phyloP scores from a whole-genome alignment of 768 basidiomycete genomes.

The Fomitopsis pulvina region DNA sequence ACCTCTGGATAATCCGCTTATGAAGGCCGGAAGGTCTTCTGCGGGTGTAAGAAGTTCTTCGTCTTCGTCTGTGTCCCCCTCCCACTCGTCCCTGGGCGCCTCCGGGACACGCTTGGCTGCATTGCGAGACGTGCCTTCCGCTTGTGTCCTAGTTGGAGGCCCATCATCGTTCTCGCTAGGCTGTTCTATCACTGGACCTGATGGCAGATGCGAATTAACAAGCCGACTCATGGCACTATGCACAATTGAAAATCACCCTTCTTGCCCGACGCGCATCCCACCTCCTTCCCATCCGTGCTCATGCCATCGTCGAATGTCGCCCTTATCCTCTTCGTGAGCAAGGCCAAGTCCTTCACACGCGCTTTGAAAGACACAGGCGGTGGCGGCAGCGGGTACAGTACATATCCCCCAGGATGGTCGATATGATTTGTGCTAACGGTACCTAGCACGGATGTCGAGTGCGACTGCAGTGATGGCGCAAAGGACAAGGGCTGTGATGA shows the following conservation, averaged over 20 bases:
- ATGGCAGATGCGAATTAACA: no score
- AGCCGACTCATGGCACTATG: no score
- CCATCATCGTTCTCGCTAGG: no score
- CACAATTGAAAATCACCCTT: no score
- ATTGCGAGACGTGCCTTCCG: neutral
- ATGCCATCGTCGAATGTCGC: neutral
- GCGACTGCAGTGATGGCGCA: slow-evolving; percentile 1
- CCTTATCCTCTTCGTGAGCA: slow-evolving; percentile 9
- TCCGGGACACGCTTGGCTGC: neutral
- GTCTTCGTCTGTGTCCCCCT: slow-evolving; percentile 7
- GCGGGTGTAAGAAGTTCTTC: slow-evolving; percentile 8
- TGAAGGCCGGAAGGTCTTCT: slow-evolving; percentile 3
- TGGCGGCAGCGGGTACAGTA: neutral
- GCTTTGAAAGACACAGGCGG: slow-evolving; percentile 14
- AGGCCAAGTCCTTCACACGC: slow-evolving; percentile 9
- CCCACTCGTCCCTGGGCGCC: no score
- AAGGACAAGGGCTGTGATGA: neutral
- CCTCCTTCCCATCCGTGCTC: no score
- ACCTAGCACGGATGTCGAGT: slow-evolving; percentile 1
- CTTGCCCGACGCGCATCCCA: no score
- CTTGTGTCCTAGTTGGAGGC: neutral
- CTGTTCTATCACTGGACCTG: no score
- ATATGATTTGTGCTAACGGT: neutral
- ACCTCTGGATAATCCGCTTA: no score
- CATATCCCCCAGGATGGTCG: neutral